Conservation (phyloP, 352 stramenopile genomes). For the Globisporangium megalacanthum region DNA sequence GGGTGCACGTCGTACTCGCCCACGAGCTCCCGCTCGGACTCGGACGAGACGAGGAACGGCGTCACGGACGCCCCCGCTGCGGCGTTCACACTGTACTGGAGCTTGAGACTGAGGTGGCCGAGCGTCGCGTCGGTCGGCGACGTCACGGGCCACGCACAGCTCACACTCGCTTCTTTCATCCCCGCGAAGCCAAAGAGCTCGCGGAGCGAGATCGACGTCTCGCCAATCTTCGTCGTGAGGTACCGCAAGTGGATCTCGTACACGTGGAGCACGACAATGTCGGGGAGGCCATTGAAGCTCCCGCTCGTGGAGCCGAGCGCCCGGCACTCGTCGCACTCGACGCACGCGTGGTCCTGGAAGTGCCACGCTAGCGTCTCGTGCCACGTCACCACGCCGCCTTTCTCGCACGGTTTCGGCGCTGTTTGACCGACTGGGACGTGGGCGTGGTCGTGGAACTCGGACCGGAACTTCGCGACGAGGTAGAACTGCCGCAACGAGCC, state of each 20-base stretch:
- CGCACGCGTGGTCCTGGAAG: conserved; percentile 74
- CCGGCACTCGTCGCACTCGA: conserved; percentile 62
- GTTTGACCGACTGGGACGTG: conserved; percentile 71
- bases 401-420: conserved; percentile 53
- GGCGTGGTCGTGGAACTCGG: conserved; percentile 73
- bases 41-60: conserved; percentile 68
- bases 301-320: conserved; percentile 49
- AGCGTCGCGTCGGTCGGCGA: conserved; percentile 60
- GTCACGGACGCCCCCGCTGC: conserved; percentile 33
- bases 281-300: conserved; percentile 64
- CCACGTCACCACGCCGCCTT: conserved; percentile 58
- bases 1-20: conserved; percentile 64
- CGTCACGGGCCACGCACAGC: conserved; percentile 68
- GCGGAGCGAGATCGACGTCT: conserved; percentile 64
- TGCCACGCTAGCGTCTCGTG: conserved; percentile 71
- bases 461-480: conserved; percentile 83
- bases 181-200: conserved; percentile 71
- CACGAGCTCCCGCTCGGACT: conserved; percentile 55
- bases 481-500: conserved; percentile 76
- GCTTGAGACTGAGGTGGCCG: conserved; percentile 58
- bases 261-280: conserved; percentile 78
- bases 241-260: conserved; percentile 83
- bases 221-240: conserved; percentile 79
- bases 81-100: conserved; percentile 62
- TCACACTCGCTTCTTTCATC: conserved; percentile 51